phyloP scores from a whole-genome alignment of 208 protist species.

The Acanthamoeba divionensis region DNA sequence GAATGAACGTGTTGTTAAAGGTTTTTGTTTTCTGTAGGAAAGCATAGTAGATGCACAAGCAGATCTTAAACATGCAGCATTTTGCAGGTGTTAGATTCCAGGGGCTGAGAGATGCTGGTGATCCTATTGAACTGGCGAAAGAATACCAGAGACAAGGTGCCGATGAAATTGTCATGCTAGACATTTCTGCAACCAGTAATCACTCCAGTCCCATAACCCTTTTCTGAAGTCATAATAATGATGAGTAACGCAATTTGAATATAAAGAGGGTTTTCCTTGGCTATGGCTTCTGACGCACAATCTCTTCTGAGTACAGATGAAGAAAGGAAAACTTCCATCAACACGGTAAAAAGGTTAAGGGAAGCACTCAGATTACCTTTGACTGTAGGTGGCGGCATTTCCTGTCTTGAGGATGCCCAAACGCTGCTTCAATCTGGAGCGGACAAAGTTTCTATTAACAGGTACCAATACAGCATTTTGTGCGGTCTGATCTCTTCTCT shows the following conservation, averaged over 20 bases:
- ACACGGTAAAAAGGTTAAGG: conserved; percentile 12
- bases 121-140: conserved; percentile 53
- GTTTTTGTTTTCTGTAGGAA: too few relatives aligned
- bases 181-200: conserved; percentile 55
- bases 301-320: background rate
- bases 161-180: conserved; percentile 60
- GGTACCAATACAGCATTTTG: background rate
- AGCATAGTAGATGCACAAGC: too few relatives aligned
- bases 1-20: conserved; percentile 59
- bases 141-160: conserved; percentile 54
- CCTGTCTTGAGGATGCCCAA: conserved; percentile 11
- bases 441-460: conserved; percentile 51
- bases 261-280: background rate
- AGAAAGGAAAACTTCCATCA: background rate
- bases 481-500: background rate
- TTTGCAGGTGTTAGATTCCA: conserved; percentile 54
- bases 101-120: conserved; percentile 52
- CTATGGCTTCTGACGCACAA: background rate
- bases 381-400: conserved; percentile 58
- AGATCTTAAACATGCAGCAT: background rate
- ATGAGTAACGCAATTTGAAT: background rate
- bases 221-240: too few relatives aligned
- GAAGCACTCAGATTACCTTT: conserved; percentile 36
- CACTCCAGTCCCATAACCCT: too few relatives aligned
- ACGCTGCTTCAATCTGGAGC: conserved; percentile 50